A percentile compares a stretch with the other conserved stretches of the same genome.
These are phyloP conservation scores for Geosmithia putterillii DNA, from an alignment of 2,329 filamentous ascomycete species.

Conservation along the genomic window DNA sequence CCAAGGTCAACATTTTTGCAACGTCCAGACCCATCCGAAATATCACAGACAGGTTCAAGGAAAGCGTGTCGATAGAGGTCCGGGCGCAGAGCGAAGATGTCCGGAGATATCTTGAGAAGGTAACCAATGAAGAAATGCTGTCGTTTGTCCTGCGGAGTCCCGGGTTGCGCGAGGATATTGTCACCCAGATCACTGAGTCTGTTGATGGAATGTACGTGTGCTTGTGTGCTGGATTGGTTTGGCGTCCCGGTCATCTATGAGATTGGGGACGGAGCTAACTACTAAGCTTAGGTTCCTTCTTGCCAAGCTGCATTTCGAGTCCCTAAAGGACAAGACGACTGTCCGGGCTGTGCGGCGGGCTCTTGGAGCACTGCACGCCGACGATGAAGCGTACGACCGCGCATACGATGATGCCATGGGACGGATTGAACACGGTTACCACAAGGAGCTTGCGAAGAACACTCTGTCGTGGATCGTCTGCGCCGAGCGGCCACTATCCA, in stretches of 20 bases:
- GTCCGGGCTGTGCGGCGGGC: conserved; percentile 16
- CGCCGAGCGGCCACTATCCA: conserved; percentile 17
- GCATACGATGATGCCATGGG: conserved; percentile 28
- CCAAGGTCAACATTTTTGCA: conserved; percentile 6
- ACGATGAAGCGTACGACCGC: conserved; percentile 14
- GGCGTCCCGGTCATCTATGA: too few species aligned
- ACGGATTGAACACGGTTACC: conserved; percentile 18
- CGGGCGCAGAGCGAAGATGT: conserved; percentile 7
- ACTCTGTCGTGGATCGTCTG: conserved; percentile 25
- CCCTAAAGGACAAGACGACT: conserved; percentile 5
- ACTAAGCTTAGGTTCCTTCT: conserved; percentile 1
- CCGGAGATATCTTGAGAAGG: conserved; percentile 1
- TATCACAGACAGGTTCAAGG: conserved; percentile 2
- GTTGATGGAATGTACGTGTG: conserved; percentile 11
- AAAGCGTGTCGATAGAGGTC: conserved; percentile 2
- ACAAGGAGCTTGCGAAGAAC: conserved; percentile 18
- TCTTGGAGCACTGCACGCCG: conserved; percentile 14
- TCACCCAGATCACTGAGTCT: background rate
- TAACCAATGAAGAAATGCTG: conserved; percentile 1
- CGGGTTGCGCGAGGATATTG: conserved; percentile 4
- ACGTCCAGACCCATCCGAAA: conserved; percentile 11
- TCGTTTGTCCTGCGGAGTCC: background rate
- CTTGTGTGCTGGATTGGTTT: too few species aligned
- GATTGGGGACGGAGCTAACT: too few species aligned
- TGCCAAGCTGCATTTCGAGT: conserved; percentile 3